Conservation (phyloP, 495 filamentous ascomycete genomes). For the Daldinia bambusicola region DNA sequence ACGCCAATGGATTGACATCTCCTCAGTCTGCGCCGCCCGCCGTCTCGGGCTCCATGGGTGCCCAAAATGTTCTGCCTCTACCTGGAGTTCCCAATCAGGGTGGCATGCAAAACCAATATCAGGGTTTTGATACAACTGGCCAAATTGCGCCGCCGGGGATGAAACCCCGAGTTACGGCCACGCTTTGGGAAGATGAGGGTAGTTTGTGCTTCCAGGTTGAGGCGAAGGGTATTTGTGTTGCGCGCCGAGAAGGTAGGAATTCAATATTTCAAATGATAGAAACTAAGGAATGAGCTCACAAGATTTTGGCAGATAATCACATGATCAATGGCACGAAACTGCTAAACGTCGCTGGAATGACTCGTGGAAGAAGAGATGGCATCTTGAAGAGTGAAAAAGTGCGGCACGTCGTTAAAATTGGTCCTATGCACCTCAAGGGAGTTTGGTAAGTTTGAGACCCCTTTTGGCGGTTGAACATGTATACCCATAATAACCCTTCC, state of each 20-base stretch:
- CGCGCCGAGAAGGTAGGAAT: conserved; percentile 87
- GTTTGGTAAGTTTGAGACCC: conserved; percentile 79
- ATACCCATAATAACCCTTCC: conserved; percentile 20
- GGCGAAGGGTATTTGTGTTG: conserved; percentile 94
- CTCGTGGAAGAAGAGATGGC: conserved; percentile 91
- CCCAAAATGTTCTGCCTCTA: conserved; percentile 71
- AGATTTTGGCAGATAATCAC: conserved; percentile 79
- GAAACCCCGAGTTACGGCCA: conserved; percentile 97
- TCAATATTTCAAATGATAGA: neutral
- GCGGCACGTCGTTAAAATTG: conserved; percentile 97
- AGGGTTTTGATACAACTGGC: conserved; percentile 86
- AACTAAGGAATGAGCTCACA: conserved; percentile 33
- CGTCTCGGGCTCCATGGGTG: conserved; percentile 73
- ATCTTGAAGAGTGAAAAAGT: conserved; percentile 98
- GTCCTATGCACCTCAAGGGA: conserved; percentile 98
- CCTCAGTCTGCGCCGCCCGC: conserved; percentile 74
- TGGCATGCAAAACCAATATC: conserved; percentile 63
- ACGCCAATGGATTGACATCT: conserved; percentile 78
- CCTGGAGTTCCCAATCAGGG: conserved; percentile 66
- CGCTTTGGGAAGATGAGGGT: conserved; percentile 97
- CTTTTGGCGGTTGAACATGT: conserved; percentile 1
- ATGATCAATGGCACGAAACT: conserved; percentile 99
- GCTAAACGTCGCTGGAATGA: conserved; percentile 98
- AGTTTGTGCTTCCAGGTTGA: conserved; percentile 98
- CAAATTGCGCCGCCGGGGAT: conserved; percentile 95